Evolutionary conservation across 1,284 basidiomycete species (phyloP).

Genomic region (Sporisorium iseilematis-ciliati): DNA sequence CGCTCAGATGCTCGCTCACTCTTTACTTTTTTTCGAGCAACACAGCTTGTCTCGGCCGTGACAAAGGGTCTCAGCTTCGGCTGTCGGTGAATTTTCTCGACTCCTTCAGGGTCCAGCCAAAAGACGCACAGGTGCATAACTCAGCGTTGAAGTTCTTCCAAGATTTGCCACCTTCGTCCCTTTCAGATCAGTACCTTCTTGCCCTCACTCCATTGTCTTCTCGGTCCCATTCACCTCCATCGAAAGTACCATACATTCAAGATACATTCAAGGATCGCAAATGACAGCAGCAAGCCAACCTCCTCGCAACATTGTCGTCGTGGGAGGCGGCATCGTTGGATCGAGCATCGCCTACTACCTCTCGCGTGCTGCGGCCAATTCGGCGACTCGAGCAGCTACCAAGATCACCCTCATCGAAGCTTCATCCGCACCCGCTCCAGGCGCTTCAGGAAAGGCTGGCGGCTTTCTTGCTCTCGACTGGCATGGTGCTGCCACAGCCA

Average conservation of each 20-base stretch:
- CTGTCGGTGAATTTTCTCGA: constrained; percentile 3
- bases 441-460: constrained; percentile 88
- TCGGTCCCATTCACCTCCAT: neutral
- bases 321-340: constrained; percentile 80
- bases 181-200: neutral
- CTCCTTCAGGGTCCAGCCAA: constrained; percentile 5
- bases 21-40: neutral
- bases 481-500: constrained; percentile 72
- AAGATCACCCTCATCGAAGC: constrained; percentile 79
- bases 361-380: constrained; percentile 24
- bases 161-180: constrained; percentile 17
- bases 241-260: too few species aligned
- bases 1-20: constrained; percentile 16
- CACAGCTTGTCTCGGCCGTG: constrained; percentile 19
- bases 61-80: neutral
- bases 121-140: constrained; percentile 5
- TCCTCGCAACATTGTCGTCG: constrained; percentile 58
- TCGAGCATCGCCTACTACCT: constrained; percentile 86
- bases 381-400: constrained; percentile 17
- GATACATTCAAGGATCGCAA: neutral
- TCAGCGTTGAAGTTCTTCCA: neutral
- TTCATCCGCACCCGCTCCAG: constrained; percentile 74
- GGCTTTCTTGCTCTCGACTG: constrained; percentile 88
- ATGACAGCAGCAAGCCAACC: constrained; percentile 36
- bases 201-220: neutral